Evolutionary conservation across 2,329 filamentous ascomycete species (phyloP), one percentile per base, ranked within the genome.

Genomic region (Aspergillus oerlinghausenensis): DNA sequence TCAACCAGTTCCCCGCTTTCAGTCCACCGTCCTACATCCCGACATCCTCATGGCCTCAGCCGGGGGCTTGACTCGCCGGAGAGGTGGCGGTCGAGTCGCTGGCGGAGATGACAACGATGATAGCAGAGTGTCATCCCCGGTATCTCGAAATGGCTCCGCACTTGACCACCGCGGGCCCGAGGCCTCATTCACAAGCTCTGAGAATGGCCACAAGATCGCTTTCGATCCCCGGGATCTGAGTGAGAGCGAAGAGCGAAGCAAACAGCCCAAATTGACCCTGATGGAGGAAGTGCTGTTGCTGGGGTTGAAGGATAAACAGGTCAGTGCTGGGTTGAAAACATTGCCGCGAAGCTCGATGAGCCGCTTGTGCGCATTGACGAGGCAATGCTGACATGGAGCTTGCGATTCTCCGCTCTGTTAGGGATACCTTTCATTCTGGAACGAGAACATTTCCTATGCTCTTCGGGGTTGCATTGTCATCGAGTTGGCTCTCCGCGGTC

Each of bases 361-460:
- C 51, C 32, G 17, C 23, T 14, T 54, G 19, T 23, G 14, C 19
- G 26, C 43, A 52, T 49, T 49, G 47, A 38, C 5, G 51, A 54
- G 57, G 50, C 56, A 56, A 57, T 50, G 61, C 67, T 71, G 61
- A 72, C 61, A 26, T 52, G 11, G 14, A 14, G 4, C 29, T 32
- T 11, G 48, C 35, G 49, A 28, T 49, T 49, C 3, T 45, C 19
- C 29, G 32, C 57, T 42, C 11, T 54, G 59, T 53, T 72, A 96
- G 92, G 94, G 94, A 64, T 97, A 99, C 73, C 86, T 99, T 62
- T 97, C 93, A 29, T 99, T 99, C 78, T 99, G 94, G 94, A 99
- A 99, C 78, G 94, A 99, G 78, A 99, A 99, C 79, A 99, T 99
- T 71, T 97, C 92, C 59, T 99, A 99, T 75, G 94, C 94, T 63